A percentile compares a stretch with the other conserved stretches of the same genome.
These are phyloP conservation scores for Boletus mariae DNA, from an alignment of 1,284 basidiomycete species.

Conservation along the genomic window DNA sequence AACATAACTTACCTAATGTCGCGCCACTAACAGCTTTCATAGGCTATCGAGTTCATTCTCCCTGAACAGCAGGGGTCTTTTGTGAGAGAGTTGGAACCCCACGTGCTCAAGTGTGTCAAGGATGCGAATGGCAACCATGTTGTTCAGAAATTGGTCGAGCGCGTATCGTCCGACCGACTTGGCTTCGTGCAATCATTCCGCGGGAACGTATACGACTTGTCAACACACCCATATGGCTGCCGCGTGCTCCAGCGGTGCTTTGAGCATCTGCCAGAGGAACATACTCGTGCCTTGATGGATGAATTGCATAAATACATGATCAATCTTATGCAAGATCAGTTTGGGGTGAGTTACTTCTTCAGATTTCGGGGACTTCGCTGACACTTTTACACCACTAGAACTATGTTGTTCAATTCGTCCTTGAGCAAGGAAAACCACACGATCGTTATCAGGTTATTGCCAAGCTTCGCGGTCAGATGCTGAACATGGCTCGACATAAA, in stretches of 20 bases:
- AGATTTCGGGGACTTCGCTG: not conserved
- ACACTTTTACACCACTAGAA: constrained; percentile 52
- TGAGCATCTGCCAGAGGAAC: constrained; percentile 74
- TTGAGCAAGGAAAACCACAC: constrained; percentile 72
- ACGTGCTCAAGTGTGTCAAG: constrained; percentile 85
- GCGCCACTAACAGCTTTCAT: constrained; percentile 9
- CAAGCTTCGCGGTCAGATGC: constrained; percentile 75
- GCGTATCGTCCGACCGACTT: constrained; percentile 75
- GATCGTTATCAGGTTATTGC: constrained; percentile 72
- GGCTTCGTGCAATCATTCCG: constrained; percentile 77
- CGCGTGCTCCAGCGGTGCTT: constrained; percentile 93
- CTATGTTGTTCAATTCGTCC: constrained; percentile 93
- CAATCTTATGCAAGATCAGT: constrained; percentile 82
- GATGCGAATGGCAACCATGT: constrained; percentile 97
- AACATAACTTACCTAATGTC: constrained; percentile 1
- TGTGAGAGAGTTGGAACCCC: constrained; percentile 77
- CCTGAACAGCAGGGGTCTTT: constrained; percentile 75
- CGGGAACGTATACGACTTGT: constrained; percentile 80
- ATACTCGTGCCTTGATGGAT: constrained; percentile 73
- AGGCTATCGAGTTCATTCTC: constrained; percentile 84
- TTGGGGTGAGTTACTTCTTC: constrained; percentile 58
- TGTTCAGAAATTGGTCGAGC: constrained; percentile 81
- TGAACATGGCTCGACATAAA: constrained; percentile 84
- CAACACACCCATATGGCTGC: constrained; percentile 92
- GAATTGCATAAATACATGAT: constrained; percentile 76